A percentile compares a stretch with the other conserved stretches of the same genome.
Evolutionary conservation across 805 yeast species (phyloP).

Genomic region (Candida dendrica): DNA sequence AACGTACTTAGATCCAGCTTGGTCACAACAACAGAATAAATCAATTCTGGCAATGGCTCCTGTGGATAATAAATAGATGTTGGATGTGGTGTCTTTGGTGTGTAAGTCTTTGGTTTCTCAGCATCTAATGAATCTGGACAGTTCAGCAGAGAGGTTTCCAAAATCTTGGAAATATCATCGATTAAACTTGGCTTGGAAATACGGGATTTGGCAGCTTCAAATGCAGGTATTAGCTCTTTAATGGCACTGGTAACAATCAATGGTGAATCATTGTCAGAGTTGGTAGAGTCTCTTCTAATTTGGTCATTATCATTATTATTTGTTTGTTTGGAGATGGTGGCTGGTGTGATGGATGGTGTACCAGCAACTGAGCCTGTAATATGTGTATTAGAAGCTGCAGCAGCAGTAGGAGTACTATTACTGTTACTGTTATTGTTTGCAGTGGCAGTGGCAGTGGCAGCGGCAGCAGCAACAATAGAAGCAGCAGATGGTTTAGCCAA

Average conservation of each 20-base stretch:
- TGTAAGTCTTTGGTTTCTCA: conserved; percentile 65
- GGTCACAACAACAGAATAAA: conserved; percentile 50
- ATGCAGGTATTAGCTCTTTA: conserved; percentile 20
- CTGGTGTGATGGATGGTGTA: not conserved
- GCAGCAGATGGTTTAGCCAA: conserved; percentile 5
- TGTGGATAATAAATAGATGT: conserved; percentile 87
- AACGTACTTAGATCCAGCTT: conserved; percentile 82
- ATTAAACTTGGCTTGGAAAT: conserved; percentile 46
- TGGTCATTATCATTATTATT: not conserved
- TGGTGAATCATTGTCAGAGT: not conserved
- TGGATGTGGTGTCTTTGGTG: conserved; percentile 79
- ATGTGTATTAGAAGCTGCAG: conserved; percentile 11
- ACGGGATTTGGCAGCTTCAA: conserved; percentile 30
- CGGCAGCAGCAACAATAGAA: not conserved
- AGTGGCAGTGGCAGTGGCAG: conserved; percentile 5
- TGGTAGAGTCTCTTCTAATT: not conserved
- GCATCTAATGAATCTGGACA: conserved; percentile 94
- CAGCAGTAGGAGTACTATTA: too few relatives aligned
- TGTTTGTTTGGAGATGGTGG: not conserved
- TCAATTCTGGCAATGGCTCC: conserved; percentile 51
- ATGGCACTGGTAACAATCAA: conserved; percentile 5
- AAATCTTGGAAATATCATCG: conserved; percentile 43
- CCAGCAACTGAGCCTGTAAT: conserved; percentile 8
- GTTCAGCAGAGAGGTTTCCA: conserved; percentile 74
- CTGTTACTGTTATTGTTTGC: conserved; percentile 9